Conservation (phyloP, 495 filamentous ascomycete genomes). For the Clavariopsis aquatica region DNA sequence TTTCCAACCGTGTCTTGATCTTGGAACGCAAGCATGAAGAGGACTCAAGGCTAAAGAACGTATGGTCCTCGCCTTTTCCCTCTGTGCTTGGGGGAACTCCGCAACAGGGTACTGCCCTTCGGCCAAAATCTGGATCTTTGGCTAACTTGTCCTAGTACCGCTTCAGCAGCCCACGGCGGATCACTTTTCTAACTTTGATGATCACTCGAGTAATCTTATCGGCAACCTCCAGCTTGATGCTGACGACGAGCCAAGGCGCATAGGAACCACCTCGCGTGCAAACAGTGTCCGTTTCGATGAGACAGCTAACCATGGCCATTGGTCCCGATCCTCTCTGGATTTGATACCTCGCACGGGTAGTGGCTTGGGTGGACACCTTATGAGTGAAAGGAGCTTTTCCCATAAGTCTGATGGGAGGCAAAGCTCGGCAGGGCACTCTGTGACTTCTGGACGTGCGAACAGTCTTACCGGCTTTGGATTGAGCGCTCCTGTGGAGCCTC, state of each 20-base stretch:
- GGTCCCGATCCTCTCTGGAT: constrained; percentile 78
- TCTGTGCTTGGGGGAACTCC: constrained; percentile 65
- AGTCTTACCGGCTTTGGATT: constrained; percentile 73
- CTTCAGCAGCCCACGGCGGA: constrained; percentile 72
- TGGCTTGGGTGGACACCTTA: constrained; percentile 75
- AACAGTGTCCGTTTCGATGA: constrained; percentile 99
- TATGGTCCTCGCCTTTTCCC: constrained; percentile 85
- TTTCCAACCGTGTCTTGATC: constrained; percentile 74
- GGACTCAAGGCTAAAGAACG: constrained; percentile 78
- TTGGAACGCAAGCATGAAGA: constrained; percentile 82
- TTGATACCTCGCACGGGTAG: constrained; percentile 77
- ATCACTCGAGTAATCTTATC: constrained; percentile 68
- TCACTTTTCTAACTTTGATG: constrained; percentile 82
- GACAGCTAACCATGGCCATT: constrained; percentile 87
- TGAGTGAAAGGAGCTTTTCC: constrained; percentile 86
- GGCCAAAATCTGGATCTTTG: background rate
- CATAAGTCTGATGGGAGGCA: constrained; percentile 96
- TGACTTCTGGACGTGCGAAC: constrained; percentile 72
- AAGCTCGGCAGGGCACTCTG: constrained; percentile 78
- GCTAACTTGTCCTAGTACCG: constrained; percentile 57
- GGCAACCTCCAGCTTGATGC: constrained; percentile 77
- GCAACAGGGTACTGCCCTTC: constrained; percentile 67
- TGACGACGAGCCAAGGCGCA: constrained; percentile 85
- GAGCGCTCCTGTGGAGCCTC: constrained; percentile 62
- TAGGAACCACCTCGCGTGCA: constrained; percentile 77